phyloP scores from a whole-genome alignment of 139 green algal genomes.

The Closterium sp. region DNA sequence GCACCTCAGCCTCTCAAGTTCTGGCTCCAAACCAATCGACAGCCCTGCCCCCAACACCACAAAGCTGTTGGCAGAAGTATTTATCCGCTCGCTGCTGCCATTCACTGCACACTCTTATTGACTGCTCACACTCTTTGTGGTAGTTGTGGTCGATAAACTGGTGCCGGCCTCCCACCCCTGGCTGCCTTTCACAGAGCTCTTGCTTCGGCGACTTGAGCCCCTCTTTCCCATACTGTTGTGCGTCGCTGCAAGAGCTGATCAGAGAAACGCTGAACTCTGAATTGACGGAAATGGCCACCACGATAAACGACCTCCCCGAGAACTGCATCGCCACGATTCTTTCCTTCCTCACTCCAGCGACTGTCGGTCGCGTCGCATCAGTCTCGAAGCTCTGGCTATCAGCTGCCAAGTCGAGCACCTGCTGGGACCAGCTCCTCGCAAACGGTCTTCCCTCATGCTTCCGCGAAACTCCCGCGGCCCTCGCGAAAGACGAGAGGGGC shows the following conservation, averaged over 20 bases:
- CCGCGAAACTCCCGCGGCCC: neutral
- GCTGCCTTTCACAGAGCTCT: too few relatives aligned
- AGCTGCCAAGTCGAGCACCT: neutral
- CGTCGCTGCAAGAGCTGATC: too few relatives aligned
- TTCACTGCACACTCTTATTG: neutral
- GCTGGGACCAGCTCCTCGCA: neutral
- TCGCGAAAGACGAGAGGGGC: neutral
- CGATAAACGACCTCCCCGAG: neutral
- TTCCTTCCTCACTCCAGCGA: neutral
- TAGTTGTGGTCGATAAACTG: neutral
- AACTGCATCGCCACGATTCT: neutral
- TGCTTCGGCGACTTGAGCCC: too few relatives aligned
- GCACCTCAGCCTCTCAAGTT: too few relatives aligned
- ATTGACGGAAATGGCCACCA: neutral
- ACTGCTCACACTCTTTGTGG: too few relatives aligned
- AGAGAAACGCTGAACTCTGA: neutral
- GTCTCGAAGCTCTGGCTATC: neutral
- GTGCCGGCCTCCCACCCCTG: too few relatives aligned
- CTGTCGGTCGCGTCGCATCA: neutral
- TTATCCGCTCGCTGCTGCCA: neutral
- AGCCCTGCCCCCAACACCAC: too few relatives aligned
- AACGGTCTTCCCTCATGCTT: neutral
- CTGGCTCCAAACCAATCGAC: too few relatives aligned
- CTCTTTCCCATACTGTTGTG: neutral
- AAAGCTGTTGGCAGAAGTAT: neutral